These are phyloP conservation scores for Calvatia gigantea DNA, from an alignment of 768 basidiomycete genomes.

Conservation along the genomic window DNA sequence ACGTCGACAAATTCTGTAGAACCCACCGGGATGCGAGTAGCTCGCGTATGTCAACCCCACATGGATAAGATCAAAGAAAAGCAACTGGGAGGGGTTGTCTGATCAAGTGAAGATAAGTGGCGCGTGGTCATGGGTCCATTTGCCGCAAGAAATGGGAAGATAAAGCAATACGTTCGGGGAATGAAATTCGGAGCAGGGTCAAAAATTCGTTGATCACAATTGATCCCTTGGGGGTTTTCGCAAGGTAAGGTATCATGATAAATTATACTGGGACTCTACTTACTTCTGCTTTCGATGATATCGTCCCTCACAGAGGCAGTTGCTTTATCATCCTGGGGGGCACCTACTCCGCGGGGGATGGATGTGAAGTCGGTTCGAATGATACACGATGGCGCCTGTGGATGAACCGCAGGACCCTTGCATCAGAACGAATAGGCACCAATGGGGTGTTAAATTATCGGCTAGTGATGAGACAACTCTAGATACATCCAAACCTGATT, in stretches of 20 bases:
- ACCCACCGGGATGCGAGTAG: neutral
- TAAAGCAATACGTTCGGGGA: neutral
- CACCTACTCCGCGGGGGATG: too few species aligned
- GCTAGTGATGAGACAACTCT: too few species aligned
- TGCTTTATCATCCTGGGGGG: too few species aligned
- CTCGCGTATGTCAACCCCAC: neutral
- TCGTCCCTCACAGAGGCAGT: too few species aligned
- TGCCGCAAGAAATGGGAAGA: neutral
- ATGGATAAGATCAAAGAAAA: neutral
- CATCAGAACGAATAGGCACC: too few species aligned
- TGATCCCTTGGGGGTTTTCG: neutral
- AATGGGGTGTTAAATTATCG: too few species aligned
- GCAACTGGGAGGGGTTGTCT: neutral
- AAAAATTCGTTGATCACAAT: neutral
- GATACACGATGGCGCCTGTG: too few species aligned
- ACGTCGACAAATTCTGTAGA: neutral
- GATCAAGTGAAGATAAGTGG: constrained; percentile 1
- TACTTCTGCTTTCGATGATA: neutral
- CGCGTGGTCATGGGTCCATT: constrained; percentile 4
- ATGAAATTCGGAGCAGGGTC: neutral
- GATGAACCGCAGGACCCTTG: too few species aligned
- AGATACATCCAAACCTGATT: too few species aligned
- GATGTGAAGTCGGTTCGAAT: too few species aligned
- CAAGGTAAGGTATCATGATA: neutral
- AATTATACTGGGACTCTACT: neutral